Conservation (phyloP, 192 early-diverging fungal genomes). For the Coemansia sp. region DNA sequence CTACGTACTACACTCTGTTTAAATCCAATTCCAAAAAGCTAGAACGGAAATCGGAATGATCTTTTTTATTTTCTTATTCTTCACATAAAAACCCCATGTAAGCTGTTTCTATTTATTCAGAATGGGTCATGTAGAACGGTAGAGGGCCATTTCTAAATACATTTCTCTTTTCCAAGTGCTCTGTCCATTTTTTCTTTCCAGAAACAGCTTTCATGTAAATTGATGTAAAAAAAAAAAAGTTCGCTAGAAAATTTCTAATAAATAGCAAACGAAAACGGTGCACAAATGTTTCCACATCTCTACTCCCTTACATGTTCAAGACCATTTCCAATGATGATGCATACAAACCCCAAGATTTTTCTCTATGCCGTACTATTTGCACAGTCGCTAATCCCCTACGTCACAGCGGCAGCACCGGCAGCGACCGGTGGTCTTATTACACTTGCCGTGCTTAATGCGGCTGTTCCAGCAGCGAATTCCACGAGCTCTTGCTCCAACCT, state of each 20-base stretch:
- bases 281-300: too few species aligned
- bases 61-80: background rate
- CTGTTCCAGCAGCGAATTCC: background rate
- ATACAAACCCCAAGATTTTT: background rate
- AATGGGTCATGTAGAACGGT: background rate
- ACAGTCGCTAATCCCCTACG: background rate
- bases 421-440: background rate
- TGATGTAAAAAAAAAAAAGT: too few species aligned
- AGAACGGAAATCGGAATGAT: background rate
- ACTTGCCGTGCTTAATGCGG: background rate
- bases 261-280: too few species aligned
- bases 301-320: background rate
- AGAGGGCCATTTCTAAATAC: background rate
- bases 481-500: background rate
- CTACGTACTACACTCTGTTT: conserved; percentile 35
- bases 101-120: background rate
- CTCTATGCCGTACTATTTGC: background rate
- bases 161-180: background rate
- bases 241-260: too few species aligned
- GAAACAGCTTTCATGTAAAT: too few species aligned
- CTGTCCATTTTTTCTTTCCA: background rate
- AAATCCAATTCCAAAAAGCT: background rate
- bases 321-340: background rate
- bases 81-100: background rate
- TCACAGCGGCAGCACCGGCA: background rate